Percentiles rank a stretch among this genome's conserved stretches.
phyloP scores from a whole-genome alignment of 495 filamentous ascomycete species.

The Aspergillus ellipticus region DNA sequence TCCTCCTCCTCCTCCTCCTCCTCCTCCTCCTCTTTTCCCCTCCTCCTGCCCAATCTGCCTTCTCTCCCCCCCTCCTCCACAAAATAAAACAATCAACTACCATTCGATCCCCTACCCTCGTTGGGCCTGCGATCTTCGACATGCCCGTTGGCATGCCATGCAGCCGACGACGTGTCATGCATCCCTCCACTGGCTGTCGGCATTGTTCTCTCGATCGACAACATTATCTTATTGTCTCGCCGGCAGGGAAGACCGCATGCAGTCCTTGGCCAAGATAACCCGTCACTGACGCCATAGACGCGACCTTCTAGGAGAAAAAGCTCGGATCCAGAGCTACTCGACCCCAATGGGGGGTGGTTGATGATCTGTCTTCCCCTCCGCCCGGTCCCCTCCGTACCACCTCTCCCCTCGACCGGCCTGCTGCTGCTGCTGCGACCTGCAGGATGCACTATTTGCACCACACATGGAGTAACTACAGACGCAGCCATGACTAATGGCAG shows the following conservation, averaged over 20 bases:
- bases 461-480: neutral
- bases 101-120: neutral
- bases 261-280: neutral
- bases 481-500: neutral
- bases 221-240: neutral
- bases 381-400: no score
- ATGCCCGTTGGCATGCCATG: constrained; percentile 6
- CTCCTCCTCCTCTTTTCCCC: neutral
- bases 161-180: constrained; percentile 19
- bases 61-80: no score
- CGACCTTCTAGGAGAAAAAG: no score
- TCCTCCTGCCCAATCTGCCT: neutral
- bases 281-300: no score
- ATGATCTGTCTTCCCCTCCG: no score
- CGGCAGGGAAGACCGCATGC: neutral
- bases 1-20: no score
- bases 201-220: neutral
- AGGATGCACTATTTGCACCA: neutral
- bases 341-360: no score
- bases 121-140: constrained; percentile 8
- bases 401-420: no score
- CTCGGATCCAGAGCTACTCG: no score
- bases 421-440: neutral
- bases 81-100: no score
- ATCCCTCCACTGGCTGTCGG: neutral